Evolutionary conservation across 148 eudicot species (phyloP).

Genomic region (Oxyria digyna): DNA sequence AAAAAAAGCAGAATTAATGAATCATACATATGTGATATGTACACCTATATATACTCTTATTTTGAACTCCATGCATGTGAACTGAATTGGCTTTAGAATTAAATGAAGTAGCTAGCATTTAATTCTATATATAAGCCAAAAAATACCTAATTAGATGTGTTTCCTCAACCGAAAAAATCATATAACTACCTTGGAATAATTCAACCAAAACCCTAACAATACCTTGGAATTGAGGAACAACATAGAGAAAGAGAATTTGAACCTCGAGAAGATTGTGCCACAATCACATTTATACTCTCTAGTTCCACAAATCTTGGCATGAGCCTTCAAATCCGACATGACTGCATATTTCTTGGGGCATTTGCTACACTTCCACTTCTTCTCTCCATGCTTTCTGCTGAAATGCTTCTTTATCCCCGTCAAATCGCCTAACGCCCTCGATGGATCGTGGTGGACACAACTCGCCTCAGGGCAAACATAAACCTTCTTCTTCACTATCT

Average conservation of each 20-base stretch:
- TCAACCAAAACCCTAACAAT: neutral
- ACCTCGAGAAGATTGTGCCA: conserved; percentile 79
- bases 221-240: neutral
- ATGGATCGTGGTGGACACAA: conserved; percentile 72
- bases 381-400: conserved; percentile 76
- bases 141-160: neutral
- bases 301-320: conserved; percentile 69
- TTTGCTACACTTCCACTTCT: conserved; percentile 81
- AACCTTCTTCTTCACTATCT: conserved; percentile 50
- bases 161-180: neutral
- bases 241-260: neutral
- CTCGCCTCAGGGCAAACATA: conserved; percentile 67
- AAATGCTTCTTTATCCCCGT: conserved; percentile 84
- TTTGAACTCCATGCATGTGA: neutral
- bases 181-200: neutral
- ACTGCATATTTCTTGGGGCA: conserved; percentile 85
- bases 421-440: conserved; percentile 69
- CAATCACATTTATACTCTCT: conserved; percentile 83
- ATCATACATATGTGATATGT: no score
- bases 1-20: neutral
- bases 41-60: neutral
- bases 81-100: neutral
- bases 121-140: neutral
- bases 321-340: conserved; percentile 87
- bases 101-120: neutral